Percentiles rank a stretch among this genome's conserved stretches.
These are phyloP conservation scores for Rhododendron henanense DNA, from an alignment of 148 eudicot genomes.

Conservation along the genomic window DNA sequence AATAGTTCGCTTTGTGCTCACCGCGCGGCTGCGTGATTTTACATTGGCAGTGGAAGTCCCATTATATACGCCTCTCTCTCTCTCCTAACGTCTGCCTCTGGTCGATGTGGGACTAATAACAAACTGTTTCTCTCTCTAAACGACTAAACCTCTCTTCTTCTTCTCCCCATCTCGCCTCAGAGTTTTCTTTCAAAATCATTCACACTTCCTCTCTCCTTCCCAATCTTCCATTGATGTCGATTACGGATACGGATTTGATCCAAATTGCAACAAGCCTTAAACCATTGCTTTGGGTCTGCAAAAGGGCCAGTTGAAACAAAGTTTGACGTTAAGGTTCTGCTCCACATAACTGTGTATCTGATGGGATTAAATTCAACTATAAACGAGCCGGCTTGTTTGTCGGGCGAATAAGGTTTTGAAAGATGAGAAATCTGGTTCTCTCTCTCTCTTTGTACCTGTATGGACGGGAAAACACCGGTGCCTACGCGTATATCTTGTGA, in stretches of 20 bases:
- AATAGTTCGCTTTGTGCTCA: conserved; percentile 26
- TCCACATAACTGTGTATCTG: too few relatives aligned
- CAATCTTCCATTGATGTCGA: not conserved
- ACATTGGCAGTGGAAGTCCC: fast-evolving
- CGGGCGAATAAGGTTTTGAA: too few relatives aligned
- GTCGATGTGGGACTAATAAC: not conserved
- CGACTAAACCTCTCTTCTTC: not conserved
- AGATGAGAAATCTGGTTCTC: too few relatives aligned
- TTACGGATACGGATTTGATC: not conserved
- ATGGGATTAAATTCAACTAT: too few relatives aligned
- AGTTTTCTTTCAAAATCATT: not conserved
- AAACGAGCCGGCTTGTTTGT: too few relatives aligned
- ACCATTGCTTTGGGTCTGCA: not conserved
- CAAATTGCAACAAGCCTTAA: not conserved
- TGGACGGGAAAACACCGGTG: too few relatives aligned
- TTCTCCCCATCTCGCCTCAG: not conserved
- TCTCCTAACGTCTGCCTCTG: not conserved
- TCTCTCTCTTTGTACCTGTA: too few relatives aligned
- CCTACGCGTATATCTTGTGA: too few relatives aligned
- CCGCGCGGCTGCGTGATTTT: conserved; percentile 8
- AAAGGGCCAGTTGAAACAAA: too few relatives aligned
- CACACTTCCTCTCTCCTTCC: not conserved
- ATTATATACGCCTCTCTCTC: not conserved
- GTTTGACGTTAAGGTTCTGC: too few relatives aligned
- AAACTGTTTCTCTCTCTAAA: not conserved